phyloP scores from a whole-genome alignment of 495 filamentous ascomycete genomes.

The Pyrenopolyporus hunteri region DNA sequence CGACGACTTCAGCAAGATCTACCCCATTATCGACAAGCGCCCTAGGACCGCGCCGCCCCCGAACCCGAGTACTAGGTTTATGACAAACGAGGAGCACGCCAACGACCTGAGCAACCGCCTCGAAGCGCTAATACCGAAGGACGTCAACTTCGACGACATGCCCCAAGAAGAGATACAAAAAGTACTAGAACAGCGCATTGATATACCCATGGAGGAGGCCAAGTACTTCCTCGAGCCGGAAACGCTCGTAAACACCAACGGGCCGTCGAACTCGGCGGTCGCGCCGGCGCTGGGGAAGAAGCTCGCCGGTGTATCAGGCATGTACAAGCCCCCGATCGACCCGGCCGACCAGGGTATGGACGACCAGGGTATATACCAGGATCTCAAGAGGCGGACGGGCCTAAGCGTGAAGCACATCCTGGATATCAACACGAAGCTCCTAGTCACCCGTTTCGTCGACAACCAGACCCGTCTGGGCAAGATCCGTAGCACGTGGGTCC shows the following conservation, averaged over 20 bases:
- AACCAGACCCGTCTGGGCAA: conserved; percentile 98
- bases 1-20: conserved; percentile 80
- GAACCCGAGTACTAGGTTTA: conserved; percentile 65
- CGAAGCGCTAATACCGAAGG: conserved; percentile 56
- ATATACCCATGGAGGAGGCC: conserved; percentile 36
- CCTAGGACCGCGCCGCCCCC: conserved; percentile 42
- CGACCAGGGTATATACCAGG: conserved; percentile 49
- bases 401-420: conserved; percentile 63
- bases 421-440: conserved; percentile 61
- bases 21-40: conserved; percentile 73
- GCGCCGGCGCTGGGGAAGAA: conserved; percentile 51
- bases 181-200: conserved; percentile 28
- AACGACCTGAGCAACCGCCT: conserved; percentile 63
- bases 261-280: conserved; percentile 46
- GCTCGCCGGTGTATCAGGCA: conserved; percentile 51
- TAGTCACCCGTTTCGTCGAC: conserved; percentile 74
- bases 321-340: conserved; percentile 56
- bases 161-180: conserved; percentile 32
- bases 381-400: conserved; percentile 72
- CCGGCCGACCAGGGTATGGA: conserved; percentile 51
- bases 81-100: conserved; percentile 61
- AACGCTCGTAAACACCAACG: conserved; percentile 44
- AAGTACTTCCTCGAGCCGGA: conserved; percentile 52
- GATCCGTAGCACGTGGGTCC: conserved; percentile 69
- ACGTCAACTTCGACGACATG: conserved; percentile 48